Conservation (phyloP, 208 protist genomes). For the Leishmania turanica region DNA sequence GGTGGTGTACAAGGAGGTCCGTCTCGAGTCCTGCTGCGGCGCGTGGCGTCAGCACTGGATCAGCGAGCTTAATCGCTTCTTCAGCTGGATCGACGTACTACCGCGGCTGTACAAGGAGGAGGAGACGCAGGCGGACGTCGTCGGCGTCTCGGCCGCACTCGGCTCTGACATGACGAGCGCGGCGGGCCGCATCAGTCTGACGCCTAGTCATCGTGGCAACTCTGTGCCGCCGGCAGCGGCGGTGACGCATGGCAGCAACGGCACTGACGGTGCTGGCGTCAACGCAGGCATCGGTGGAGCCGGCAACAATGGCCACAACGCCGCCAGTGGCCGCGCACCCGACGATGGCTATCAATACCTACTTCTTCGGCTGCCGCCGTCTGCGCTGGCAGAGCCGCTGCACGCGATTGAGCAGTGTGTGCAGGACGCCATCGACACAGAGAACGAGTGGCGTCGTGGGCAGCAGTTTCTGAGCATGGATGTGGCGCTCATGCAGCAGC, state of each 20-base stretch:
- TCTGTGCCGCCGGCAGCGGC: neutral
- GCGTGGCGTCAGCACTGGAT: slow-evolving; percentile 86
- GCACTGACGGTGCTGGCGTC: neutral
- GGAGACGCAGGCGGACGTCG: slow-evolving; percentile 33
- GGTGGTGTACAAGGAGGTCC: slow-evolving; percentile 80
- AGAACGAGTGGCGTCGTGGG: slow-evolving; percentile 81
- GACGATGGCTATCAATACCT: slow-evolving; percentile 58
- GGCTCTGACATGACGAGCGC: slow-evolving; percentile 14
- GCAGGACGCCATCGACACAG: slow-evolving; percentile 68
- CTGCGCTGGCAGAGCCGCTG: slow-evolving; percentile 64
- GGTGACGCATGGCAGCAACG: neutral
- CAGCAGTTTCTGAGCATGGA: slow-evolving; percentile 89
- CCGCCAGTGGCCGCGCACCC: neutral
- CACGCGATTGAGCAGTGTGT: slow-evolving; percentile 81
- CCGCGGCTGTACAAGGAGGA: slow-evolving; percentile 65
- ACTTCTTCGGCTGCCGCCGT: slow-evolving; percentile 49
- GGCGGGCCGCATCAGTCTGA: slow-evolving; percentile 9
- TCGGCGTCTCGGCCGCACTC: slow-evolving; percentile 6
- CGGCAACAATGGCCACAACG: neutral
- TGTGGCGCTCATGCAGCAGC: slow-evolving; percentile 79
- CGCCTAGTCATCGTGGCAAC: slow-evolving; percentile 3
- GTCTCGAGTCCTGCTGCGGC: slow-evolving; percentile 53
- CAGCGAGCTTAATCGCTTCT: slow-evolving; percentile 66
- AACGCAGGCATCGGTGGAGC: slow-evolving; percentile 3
- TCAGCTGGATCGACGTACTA: slow-evolving; percentile 76